phyloP scores from a whole-genome alignment of 1,139 yeast species.

The Yamadazyma dendronema region DNA sequence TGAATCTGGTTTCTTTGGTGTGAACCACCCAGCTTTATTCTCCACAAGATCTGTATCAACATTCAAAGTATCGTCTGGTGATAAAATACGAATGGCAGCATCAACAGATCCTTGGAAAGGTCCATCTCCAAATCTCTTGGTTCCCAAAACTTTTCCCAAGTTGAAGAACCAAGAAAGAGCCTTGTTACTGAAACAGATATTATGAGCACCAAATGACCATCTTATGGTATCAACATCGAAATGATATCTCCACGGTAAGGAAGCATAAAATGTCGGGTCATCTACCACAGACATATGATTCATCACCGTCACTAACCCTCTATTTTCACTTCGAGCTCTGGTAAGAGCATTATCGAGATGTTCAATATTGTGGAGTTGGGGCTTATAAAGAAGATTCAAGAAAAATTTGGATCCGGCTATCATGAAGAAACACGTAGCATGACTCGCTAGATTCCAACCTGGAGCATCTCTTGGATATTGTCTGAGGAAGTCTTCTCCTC shows the following conservation, averaged over 20 bases:
- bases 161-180: constrained; percentile 66
- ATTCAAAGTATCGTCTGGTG: constrained; percentile 68
- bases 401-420: constrained; percentile 66
- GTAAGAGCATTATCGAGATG: constrained; percentile 62
- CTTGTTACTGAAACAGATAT: constrained; percentile 73
- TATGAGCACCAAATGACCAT: constrained; percentile 95
- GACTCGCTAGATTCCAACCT: constrained; percentile 68
- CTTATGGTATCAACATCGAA: constrained; percentile 66
- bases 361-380: constrained; percentile 59
- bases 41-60: not conserved
- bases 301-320: constrained; percentile 86
- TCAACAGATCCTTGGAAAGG: constrained; percentile 91
- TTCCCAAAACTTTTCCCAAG: constrained; percentile 82
- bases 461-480: constrained; percentile 58
- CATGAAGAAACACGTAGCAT: constrained; percentile 66
- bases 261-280: constrained; percentile 89
- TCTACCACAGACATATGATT: constrained; percentile 94
- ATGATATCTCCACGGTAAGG: constrained; percentile 72
- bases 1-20: constrained; percentile 22
- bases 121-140: constrained; percentile 86
- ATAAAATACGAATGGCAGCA: constrained; percentile 81
- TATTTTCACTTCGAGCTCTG: constrained; percentile 60
- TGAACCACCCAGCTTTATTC: constrained; percentile 27
- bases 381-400: constrained; percentile 59
- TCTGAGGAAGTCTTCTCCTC: constrained; percentile 72